These are phyloP conservation scores for Fusarium napiforme DNA, from an alignment of 2,329 filamentous ascomycete genomes.

Conservation along the genomic window DNA sequence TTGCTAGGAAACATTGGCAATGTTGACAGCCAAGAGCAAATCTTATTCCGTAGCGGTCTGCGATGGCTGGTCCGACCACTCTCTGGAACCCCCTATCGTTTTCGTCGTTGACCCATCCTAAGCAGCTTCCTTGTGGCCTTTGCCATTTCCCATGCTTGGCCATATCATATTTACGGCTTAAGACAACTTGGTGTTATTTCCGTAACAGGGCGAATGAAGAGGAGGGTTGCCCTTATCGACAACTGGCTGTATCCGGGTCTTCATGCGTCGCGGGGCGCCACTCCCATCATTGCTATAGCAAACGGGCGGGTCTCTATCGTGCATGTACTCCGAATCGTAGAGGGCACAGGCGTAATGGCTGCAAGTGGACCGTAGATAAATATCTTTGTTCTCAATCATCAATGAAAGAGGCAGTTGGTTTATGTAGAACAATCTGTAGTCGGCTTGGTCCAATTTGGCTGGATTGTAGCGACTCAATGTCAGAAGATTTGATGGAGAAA, in stretches of 20 bases:
- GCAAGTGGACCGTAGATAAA: not conserved
- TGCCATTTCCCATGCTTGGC: conserved; percentile 41
- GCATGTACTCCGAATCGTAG: conserved; percentile 1
- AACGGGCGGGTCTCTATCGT: conserved; percentile 40
- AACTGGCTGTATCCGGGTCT: conserved; percentile 37
- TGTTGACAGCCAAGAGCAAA: conserved; percentile 14
- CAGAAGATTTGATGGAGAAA: not conserved
- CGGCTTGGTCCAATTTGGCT: not conserved
- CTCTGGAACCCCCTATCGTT: conserved; percentile 19
- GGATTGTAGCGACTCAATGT: not conserved
- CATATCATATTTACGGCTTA: conserved; percentile 39
- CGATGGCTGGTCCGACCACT: conserved; percentile 28
- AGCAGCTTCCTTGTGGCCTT: conserved; percentile 33
- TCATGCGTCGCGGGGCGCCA: conserved; percentile 43
- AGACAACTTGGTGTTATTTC: conserved; percentile 41
- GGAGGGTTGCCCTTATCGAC: conserved; percentile 29
- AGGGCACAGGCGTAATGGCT: conserved; percentile 21
- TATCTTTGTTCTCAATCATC: not conserved
- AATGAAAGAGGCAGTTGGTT: not conserved
- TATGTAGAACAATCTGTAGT: not conserved
- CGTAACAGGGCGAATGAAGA: conserved; percentile 28
- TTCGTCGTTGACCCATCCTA: conserved; percentile 8
- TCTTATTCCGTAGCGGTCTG: conserved; percentile 38
- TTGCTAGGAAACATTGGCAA: conserved; percentile 26
- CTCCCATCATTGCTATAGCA: conserved; percentile 45